phyloP scores from a whole-genome alignment of 2,329 filamentous ascomycete genomes.

The Stagonosporopsis vannaccii region DNA sequence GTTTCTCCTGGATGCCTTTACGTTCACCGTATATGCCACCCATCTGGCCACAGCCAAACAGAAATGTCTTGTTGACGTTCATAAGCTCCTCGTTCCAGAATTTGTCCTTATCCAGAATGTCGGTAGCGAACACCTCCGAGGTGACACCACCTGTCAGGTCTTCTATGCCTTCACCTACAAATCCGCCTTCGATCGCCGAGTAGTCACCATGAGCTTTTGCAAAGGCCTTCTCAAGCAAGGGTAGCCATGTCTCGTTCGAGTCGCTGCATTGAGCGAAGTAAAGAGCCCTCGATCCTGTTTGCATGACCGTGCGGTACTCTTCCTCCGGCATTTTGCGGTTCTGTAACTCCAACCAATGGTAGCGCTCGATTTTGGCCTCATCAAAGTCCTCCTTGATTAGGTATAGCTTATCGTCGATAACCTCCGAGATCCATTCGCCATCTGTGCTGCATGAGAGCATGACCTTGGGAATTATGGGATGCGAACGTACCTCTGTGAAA shows the following conservation, averaged over 20 bases:
- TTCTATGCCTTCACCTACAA: slow-evolving; percentile 69
- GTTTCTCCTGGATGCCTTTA: slow-evolving; percentile 54
- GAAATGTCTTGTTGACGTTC: slow-evolving; percentile 80
- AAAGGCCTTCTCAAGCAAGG: slow-evolving; percentile 81
- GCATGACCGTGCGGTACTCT: slow-evolving; percentile 72
- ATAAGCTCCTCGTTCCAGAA: slow-evolving; percentile 86
- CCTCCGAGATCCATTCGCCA: slow-evolving; percentile 90
- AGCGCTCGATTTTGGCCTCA: slow-evolving; percentile 73
- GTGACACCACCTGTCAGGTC: slow-evolving; percentile 73
- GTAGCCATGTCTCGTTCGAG: slow-evolving; percentile 83
- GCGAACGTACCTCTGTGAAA: slow-evolving; percentile 69
- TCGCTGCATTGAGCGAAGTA: slow-evolving; percentile 80
- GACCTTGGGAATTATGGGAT: slow-evolving; percentile 5
- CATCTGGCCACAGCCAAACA: slow-evolving; percentile 75
- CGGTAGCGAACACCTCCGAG: slow-evolving; percentile 70
- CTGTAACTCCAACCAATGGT: slow-evolving; percentile 73
- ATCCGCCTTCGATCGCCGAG: slow-evolving; percentile 75
- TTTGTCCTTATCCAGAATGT: slow-evolving; percentile 78
- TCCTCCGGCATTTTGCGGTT: slow-evolving; percentile 76
- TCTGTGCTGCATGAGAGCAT: slow-evolving; percentile 57
- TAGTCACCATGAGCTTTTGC: slow-evolving; percentile 87
- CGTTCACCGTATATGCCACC: slow-evolving; percentile 68
- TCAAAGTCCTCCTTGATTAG: slow-evolving; percentile 84
- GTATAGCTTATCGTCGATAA: slow-evolving; percentile 90
- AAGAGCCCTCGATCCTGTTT: slow-evolving; percentile 77